Conservation (phyloP, 768 basidiomycete genomes). For the Clavulina sp. region DNA sequence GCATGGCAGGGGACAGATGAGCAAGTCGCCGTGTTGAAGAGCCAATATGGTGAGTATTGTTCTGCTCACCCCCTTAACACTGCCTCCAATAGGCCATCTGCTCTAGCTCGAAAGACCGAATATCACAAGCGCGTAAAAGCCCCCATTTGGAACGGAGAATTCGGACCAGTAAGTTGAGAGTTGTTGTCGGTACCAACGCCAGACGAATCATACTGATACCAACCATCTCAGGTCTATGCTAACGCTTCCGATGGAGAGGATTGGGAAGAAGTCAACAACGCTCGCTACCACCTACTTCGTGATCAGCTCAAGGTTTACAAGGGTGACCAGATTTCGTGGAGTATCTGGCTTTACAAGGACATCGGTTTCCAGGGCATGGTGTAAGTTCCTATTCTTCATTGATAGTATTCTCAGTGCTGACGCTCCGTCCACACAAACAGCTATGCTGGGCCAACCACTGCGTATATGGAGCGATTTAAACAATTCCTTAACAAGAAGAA, state of each 20-base stretch:
- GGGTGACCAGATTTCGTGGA: slow-evolving; percentile 37
- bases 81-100: neutral
- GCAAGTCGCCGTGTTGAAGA: neutral
- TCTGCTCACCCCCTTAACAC: neutral
- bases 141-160: slow-evolving; percentile 15
- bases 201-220: neutral
- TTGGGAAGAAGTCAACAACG: slow-evolving; percentile 49
- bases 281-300: slow-evolving; percentile 44
- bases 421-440: slow-evolving; percentile 4
- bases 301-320: slow-evolving; percentile 62
- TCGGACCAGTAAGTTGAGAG: neutral
- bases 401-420: neutral
- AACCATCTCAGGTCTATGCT: slow-evolving; percentile 35
- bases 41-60: neutral
- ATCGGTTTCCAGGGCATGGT: slow-evolving; percentile 31
- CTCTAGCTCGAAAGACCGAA: slow-evolving; percentile 19
- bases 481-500: slow-evolving; percentile 65
- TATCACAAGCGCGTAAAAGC: slow-evolving; percentile 16
- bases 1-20: neutral
- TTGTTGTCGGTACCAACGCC: neutral
- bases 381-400: slow-evolving; percentile 22
- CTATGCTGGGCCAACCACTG: slow-evolving; percentile 44
- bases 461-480: slow-evolving; percentile 53
- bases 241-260: slow-evolving; percentile 35
- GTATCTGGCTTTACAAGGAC: slow-evolving; percentile 79